These are phyloP conservation scores for Fraxinus cuspidata DNA, from an alignment of 257 asterid genomes.

Conservation along the genomic window DNA sequence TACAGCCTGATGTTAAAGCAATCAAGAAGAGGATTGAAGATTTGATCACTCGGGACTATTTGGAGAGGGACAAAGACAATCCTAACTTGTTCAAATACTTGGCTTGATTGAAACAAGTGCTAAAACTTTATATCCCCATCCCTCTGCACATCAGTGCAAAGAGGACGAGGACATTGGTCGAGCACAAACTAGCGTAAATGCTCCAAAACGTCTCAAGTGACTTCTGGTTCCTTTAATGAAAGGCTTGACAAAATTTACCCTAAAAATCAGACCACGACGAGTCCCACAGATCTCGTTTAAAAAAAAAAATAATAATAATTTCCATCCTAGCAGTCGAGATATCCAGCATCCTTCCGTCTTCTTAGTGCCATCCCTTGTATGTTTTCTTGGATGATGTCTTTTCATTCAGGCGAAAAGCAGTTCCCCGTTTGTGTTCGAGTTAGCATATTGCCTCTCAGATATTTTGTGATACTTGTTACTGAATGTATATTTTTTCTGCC, in stretches of 20 bases:
- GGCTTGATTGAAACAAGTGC: constrained; percentile 34
- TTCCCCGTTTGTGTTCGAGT: background rate
- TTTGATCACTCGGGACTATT: constrained; percentile 65
- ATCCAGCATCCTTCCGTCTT: background rate
- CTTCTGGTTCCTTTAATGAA: constrained; percentile 6
- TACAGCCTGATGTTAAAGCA: constrained; percentile 62
- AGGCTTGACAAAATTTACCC: background rate
- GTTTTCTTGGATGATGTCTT: background rate
- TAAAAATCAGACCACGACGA: background rate
- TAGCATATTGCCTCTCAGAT: background rate
- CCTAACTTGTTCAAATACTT: constrained; percentile 62
- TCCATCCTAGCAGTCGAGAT: background rate
- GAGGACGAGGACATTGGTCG: constrained; percentile 10
- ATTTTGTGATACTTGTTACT: background rate
- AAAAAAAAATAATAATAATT: background rate
- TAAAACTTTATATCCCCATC: constrained; percentile 1
- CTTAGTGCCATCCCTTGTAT: background rate
- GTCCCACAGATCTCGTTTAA: background rate
- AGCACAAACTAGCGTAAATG: constrained; percentile 24
- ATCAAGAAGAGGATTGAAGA: constrained; percentile 75
- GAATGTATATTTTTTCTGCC: background rate
- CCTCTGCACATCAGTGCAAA: constrained; percentile 13
- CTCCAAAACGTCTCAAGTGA: constrained; percentile 5
- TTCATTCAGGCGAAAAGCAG: background rate
- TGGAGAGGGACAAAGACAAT: constrained; percentile 68